Percentiles rank a stretch among this genome's conserved stretches.
phyloP scores from a whole-genome alignment of 441 rosid species.

The Hura crepitans region DNA sequence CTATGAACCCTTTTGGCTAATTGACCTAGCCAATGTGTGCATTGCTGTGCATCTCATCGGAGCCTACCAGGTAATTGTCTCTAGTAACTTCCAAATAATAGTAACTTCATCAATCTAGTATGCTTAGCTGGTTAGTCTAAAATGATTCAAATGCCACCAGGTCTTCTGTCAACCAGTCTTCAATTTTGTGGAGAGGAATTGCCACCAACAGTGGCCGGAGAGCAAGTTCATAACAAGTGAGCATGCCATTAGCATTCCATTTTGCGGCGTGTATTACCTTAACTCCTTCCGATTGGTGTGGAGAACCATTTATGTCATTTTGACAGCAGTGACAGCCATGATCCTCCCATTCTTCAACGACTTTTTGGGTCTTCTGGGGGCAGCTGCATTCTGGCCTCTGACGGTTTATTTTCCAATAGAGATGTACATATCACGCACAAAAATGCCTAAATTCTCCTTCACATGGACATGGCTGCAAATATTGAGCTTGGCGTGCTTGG shows the following conservation, averaged over 20 bases:
- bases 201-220: slow-evolving; percentile 53
- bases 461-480: slow-evolving; percentile 71
- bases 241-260: slow-evolving; percentile 42
- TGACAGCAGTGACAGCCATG: slow-evolving; percentile 66
- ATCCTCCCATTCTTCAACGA: slow-evolving; percentile 82
- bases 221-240: slow-evolving; percentile 52
- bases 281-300: slow-evolving; percentile 59
- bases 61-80: slow-evolving; percentile 63
- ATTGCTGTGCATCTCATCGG: slow-evolving; percentile 77
- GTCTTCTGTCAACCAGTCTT: slow-evolving; percentile 78
- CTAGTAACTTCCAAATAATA: neutral
- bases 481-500: slow-evolving; percentile 48
- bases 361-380: slow-evolving; percentile 71
- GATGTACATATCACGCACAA: slow-evolving; percentile 65
- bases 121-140: neutral
- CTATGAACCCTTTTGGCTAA: slow-evolving; percentile 77
- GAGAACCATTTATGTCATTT: slow-evolving; percentile 59
- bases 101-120: neutral
- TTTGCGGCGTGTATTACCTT: slow-evolving; percentile 38
- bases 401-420: slow-evolving; percentile 78
- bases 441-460: slow-evolving; percentile 43
- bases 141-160: slow-evolving; percentile 29
- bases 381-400: slow-evolving; percentile 73
- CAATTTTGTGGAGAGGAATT: slow-evolving; percentile 49
- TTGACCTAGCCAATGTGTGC: slow-evolving; percentile 75